phyloP scores from a whole-genome alignment of 2,329 filamentous ascomycete species.

The Atkinsonella texensis region DNA sequence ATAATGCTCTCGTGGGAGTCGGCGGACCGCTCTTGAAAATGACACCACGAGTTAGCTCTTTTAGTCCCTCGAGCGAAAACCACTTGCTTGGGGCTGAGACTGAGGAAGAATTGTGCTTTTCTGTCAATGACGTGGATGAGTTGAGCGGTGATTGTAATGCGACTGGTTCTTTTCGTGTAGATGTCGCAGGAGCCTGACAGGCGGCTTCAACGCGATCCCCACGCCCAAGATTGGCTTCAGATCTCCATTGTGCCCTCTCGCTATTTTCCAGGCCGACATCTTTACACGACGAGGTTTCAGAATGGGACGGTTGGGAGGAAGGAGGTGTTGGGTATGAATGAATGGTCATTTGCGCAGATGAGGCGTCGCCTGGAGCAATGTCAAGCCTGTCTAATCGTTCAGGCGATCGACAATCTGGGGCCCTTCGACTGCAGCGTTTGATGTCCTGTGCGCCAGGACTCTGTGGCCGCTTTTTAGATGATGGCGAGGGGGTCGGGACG shows the following conservation, averaged over 20 bases:
- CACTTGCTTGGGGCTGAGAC: conserved; percentile 35
- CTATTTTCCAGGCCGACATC: conserved; percentile 14
- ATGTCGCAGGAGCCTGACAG: neutral
- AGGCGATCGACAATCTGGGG: conserved; percentile 6
- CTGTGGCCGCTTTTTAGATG: conserved; percentile 15
- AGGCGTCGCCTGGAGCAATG: conserved; percentile 12
- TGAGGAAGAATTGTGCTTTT: conserved; percentile 32
- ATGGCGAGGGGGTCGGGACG: conserved; percentile 19
- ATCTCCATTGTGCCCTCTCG: conserved; percentile 11
- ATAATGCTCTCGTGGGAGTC: conserved; percentile 80
- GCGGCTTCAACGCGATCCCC: neutral
- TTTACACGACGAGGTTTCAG: conserved; percentile 19
- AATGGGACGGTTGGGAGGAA: conserved; percentile 34
- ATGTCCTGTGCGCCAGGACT: conserved; percentile 13
- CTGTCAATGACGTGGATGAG: conserved; percentile 20
- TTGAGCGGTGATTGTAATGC: conserved; percentile 1
- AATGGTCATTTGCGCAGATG: conserved; percentile 14
- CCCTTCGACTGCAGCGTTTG: conserved; percentile 14
- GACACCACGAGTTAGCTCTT: conserved; percentile 72
- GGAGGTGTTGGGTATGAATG: conserved; percentile 46
- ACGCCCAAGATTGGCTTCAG: neutral
- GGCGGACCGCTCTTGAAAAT: conserved; percentile 82
- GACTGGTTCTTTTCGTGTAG: conserved; percentile 1
- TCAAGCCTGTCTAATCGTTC: conserved; percentile 9
- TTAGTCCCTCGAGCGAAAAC: conserved; percentile 56